These are phyloP conservation scores for Pezicula radicicola DNA, from an alignment of 2,329 filamentous ascomycete species.

Conservation along the genomic window DNA sequence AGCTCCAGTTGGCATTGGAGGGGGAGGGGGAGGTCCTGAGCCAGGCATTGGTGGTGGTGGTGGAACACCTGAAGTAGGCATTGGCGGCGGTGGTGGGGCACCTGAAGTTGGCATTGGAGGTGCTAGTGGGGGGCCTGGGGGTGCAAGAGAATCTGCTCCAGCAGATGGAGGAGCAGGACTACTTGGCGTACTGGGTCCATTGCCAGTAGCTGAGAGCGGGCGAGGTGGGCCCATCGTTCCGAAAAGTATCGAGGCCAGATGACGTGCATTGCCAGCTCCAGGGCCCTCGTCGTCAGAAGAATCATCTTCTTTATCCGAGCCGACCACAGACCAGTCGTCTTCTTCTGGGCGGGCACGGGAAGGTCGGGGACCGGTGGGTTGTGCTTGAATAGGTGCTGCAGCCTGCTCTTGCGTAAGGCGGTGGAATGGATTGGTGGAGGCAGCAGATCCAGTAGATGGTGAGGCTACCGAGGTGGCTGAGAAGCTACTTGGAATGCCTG, in stretches of 20 bases:
- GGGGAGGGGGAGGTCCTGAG: constrained; percentile 34
- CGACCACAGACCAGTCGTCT: constrained; percentile 80
- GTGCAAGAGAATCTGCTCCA: constrained; percentile 34
- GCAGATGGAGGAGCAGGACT: constrained; percentile 34
- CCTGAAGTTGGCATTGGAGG: constrained; percentile 43
- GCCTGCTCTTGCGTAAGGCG: constrained; percentile 63
- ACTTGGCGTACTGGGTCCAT: constrained; percentile 42
- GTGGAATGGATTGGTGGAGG: constrained; percentile 95
- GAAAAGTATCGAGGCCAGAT: constrained; percentile 91
- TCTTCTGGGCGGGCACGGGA: constrained; percentile 58
- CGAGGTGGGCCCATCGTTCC: constrained; percentile 95
- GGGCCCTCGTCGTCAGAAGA: constrained; percentile 74
- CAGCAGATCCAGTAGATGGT: constrained; percentile 44
- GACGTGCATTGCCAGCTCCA: constrained; percentile 80
- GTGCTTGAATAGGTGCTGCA: constrained; percentile 38
- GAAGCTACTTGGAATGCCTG: neutral
- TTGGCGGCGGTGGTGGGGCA: constrained; percentile 33
- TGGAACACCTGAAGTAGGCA: constrained; percentile 39
- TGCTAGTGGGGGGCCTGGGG: constrained; percentile 42
- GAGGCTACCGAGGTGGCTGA: constrained; percentile 39
- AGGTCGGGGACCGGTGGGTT: constrained; percentile 39
- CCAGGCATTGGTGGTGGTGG: constrained; percentile 41
- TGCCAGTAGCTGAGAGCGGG: constrained; percentile 78
- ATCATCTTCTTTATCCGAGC: constrained; percentile 73
- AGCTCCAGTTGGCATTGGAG: constrained; percentile 28